These are phyloP conservation scores for Coccomyxa subellipsoidea DNA, from an alignment of 163 green algal species.

Conservation along the genomic window DNA sequence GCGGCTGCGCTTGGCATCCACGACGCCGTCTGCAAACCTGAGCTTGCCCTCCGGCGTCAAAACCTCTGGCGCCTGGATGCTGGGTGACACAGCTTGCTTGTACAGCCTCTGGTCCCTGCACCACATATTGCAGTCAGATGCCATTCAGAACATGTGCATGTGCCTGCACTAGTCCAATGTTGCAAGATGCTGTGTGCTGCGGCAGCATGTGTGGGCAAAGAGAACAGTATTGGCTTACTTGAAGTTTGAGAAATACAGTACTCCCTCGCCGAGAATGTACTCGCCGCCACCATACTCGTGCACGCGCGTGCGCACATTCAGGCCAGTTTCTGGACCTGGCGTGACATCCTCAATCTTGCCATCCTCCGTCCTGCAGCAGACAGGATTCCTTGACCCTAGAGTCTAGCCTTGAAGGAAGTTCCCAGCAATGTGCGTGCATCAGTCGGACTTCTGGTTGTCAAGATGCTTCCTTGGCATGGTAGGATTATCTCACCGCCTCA, in stretches of 20 bases:
- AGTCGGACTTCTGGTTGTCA: too few relatives aligned
- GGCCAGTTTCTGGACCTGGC: constrained; percentile 37
- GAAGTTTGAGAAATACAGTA: constrained; percentile 71
- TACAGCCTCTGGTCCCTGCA: constrained; percentile 62
- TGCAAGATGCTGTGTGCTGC: not conserved
- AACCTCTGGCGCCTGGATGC: constrained; percentile 2
- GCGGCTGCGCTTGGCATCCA: constrained; percentile 43
- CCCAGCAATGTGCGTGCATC: too few relatives aligned
- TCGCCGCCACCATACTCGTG: constrained; percentile 79
- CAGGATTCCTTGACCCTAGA: not conserved
- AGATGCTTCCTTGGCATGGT: too few relatives aligned
- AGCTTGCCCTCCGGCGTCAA: constrained; percentile 41
- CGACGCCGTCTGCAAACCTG: constrained; percentile 57
- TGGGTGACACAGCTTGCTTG: constrained; percentile 29
- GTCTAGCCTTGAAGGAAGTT: too few relatives aligned
- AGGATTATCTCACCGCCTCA: constrained; percentile 27
- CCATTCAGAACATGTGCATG: not conserved
- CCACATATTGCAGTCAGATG: not conserved
- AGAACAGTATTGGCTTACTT: too few relatives aligned
- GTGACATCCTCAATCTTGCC: constrained; percentile 51
- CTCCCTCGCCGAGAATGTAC: constrained; percentile 30
- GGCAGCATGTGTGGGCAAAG: too few relatives aligned
- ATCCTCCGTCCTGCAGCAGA: constrained; percentile 13
- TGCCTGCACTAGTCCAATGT: too few relatives aligned
- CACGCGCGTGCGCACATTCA: constrained; percentile 70